A percentile compares a stretch with the other conserved stretches of the same genome.
These are phyloP conservation scores for Heracleum sosnowskyi DNA, from an alignment of 129 eudicot species.

Conservation along the genomic window DNA sequence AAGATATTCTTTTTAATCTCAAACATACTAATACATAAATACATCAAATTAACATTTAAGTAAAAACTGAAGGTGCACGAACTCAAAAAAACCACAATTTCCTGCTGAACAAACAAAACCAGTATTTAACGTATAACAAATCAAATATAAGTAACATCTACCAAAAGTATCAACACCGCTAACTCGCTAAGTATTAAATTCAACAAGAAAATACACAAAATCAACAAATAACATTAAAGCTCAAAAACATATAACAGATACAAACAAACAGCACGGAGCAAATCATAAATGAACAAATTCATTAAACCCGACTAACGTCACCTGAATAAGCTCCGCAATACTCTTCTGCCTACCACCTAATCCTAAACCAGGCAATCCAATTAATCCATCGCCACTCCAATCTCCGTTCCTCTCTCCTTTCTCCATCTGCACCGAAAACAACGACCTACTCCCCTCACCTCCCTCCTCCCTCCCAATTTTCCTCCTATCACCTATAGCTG, in stretches of 20 bases:
- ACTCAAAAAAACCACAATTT: background rate
- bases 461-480: slow-evolving; percentile 34
- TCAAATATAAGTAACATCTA: background rate
- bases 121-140: background rate
- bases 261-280: background rate
- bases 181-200: background rate
- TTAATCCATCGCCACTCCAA: slow-evolving; percentile 78
- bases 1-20: background rate
- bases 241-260: background rate
- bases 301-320: slow-evolving; percentile 10
- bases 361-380: slow-evolving; percentile 78
- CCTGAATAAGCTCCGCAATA: slow-evolving; percentile 89
- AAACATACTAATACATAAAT: background rate
- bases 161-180: background rate
- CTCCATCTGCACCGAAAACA: slow-evolving; percentile 43
- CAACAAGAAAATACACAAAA: too few species aligned
- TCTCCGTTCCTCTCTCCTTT: slow-evolving; percentile 27
- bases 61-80: too few species aligned
- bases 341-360: slow-evolving; percentile 73
- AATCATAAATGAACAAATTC: background rate
- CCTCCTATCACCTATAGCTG: slow-evolving; percentile 80
- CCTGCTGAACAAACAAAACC: background rate
- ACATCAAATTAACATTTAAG: background rate
- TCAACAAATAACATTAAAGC: background rate
- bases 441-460: slow-evolving; percentile 26